phyloP scores from a whole-genome alignment of 805 yeast species.

The Ogataea nitratoaversa region DNA sequence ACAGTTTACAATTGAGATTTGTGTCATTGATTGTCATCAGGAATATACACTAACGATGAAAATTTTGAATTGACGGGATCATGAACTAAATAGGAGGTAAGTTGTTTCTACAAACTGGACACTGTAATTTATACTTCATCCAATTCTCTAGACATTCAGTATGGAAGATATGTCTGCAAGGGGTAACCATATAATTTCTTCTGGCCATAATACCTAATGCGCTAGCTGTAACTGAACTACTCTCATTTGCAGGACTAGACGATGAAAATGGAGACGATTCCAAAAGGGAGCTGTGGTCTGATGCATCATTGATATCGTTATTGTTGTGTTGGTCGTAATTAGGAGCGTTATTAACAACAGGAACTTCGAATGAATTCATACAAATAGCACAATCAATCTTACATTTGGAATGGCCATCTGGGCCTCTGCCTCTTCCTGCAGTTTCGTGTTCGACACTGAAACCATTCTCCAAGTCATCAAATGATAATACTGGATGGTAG shows the following conservation, averaged over 20 bases:
- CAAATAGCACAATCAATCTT: constrained; percentile 83
- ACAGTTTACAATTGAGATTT: no score
- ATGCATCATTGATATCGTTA: background rate
- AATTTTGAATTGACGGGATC: no score
- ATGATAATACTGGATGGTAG: constrained; percentile 66
- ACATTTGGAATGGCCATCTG: constrained; percentile 36
- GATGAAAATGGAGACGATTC: background rate
- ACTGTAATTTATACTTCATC: constrained; percentile 90
- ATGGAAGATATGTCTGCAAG: constrained; percentile 89
- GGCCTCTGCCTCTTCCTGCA: constrained; percentile 23
- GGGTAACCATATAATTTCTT: constrained; percentile 74
- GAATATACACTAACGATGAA: no score
- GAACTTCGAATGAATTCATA: constrained; percentile 72
- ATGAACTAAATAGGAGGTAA: constrained; percentile 65
- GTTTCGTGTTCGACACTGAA: constrained; percentile 49
- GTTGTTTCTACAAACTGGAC: constrained; percentile 87
- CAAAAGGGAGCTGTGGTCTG: constrained; percentile 3
- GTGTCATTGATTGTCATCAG: no score
- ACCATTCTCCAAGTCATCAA: constrained; percentile 59
- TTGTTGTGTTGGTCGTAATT: background rate
- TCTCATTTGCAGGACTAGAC: background rate
- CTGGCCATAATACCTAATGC: constrained; percentile 26
- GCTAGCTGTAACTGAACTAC: constrained; percentile 6
- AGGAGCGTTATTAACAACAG: constrained; percentile 33
- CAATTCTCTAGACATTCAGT: constrained; percentile 83